These are phyloP conservation scores for Oropetium thomaeum DNA, from an alignment of 176 grass and related monocot genomes.

Conservation along the genomic window DNA sequence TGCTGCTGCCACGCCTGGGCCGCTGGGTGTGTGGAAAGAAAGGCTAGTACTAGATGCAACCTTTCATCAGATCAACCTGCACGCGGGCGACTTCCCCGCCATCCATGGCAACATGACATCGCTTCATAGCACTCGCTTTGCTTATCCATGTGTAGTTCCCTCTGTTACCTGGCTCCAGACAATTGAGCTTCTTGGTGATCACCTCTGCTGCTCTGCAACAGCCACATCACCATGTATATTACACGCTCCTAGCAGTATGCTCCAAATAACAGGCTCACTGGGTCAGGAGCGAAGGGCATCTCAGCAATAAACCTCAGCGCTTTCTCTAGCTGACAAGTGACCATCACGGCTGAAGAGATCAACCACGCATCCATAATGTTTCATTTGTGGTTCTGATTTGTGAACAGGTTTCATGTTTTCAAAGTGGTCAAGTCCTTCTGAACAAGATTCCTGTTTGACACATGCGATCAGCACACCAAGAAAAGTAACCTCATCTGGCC, in stretches of 20 bases:
- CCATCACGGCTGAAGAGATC: conserved; percentile 46
- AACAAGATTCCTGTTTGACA: conserved; percentile 28
- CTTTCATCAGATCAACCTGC: conserved; percentile 18
- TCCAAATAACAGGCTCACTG: conserved; percentile 47
- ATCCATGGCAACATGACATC: conserved; percentile 37
- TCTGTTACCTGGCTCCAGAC: conserved; percentile 39
- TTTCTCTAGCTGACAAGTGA: conserved; percentile 33
- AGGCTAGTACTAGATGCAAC: no score
- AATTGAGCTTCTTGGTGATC: conserved; percentile 35
- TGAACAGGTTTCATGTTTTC: conserved; percentile 42
- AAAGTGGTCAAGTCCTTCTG: conserved; percentile 42
- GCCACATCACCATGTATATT: conserved; percentile 34
- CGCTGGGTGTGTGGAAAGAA: no score
- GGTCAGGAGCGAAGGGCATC: conserved; percentile 38
- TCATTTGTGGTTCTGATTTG: conserved; percentile 48
- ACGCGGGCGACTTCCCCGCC: conserved; percentile 42
- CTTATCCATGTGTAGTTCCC: conserved; percentile 36
- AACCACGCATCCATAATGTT: conserved; percentile 45
- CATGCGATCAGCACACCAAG: conserved; percentile 46
- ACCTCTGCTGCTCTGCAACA: conserved; percentile 45
- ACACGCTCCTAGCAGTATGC: conserved; percentile 49
- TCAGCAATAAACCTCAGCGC: conserved; percentile 37
- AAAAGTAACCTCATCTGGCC: conserved; percentile 42
- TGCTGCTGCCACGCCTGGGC: no score
- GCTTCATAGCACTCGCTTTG: conserved; percentile 45